These are phyloP conservation scores for Fusarium chuoi DNA, from an alignment of 2,329 filamentous ascomycete genomes.

Conservation along the genomic window DNA sequence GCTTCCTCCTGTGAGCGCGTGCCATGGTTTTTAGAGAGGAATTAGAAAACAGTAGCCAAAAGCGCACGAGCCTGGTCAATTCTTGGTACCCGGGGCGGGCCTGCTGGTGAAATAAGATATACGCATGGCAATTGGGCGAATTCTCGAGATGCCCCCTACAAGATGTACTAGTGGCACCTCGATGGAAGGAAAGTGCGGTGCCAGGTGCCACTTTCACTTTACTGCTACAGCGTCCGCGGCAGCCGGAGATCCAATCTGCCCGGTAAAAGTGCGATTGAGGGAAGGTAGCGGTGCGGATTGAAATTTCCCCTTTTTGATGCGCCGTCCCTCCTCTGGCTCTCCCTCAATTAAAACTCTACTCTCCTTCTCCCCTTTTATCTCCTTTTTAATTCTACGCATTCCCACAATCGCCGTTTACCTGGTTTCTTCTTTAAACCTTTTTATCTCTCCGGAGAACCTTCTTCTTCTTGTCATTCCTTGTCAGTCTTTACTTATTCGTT, in stretches of 20 bases:
- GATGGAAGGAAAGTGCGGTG: constrained; percentile 33
- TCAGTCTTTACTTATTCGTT: constrained; percentile 31
- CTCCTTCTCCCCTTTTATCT: constrained; percentile 43
- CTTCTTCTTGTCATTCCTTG: constrained; percentile 53
- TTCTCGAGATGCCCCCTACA: constrained; percentile 29
- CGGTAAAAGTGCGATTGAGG: constrained; percentile 3
- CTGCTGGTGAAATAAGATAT: constrained; percentile 18
- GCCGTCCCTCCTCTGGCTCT: constrained; percentile 23
- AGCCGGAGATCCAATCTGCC: constrained; percentile 37
- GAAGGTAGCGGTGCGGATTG: constrained; percentile 35
- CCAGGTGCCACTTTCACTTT: constrained; percentile 42
- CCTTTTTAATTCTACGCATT: constrained; percentile 40
- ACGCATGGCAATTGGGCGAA: constrained; percentile 38
- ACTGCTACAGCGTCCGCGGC: constrained; percentile 12
- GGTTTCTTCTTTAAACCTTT: constrained; percentile 28
- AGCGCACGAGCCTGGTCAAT: constrained; percentile 25
- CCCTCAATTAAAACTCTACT: constrained; percentile 40
- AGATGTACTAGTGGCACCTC: constrained; percentile 37
- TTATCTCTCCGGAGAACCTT: constrained; percentile 42
- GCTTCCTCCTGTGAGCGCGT: constrained; percentile 22
- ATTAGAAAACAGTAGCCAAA: constrained; percentile 1
- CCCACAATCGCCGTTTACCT: constrained; percentile 34
- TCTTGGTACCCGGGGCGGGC: constrained; percentile 31
- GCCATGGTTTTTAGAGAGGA: constrained; percentile 16
- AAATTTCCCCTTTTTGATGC: constrained; percentile 54